These are phyloP conservation scores for Endothia cerciana DNA, from an alignment of 2,329 filamentous ascomycete species.

Conservation along the genomic window DNA sequence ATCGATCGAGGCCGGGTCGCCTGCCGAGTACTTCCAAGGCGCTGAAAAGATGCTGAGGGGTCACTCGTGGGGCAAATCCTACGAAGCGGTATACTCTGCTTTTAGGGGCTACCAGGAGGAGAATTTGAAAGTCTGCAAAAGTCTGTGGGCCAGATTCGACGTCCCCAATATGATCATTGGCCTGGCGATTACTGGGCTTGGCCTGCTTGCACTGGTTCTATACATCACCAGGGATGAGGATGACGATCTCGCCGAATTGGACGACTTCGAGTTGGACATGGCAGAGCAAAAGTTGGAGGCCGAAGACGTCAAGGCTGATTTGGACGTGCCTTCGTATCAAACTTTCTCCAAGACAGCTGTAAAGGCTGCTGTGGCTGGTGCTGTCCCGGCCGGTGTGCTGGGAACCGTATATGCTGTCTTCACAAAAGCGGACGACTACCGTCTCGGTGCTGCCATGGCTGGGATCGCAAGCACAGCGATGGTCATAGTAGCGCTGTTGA, in stretches of 20 bases:
- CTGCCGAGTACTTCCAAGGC: slow-evolving; percentile 61
- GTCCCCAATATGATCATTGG: slow-evolving; percentile 83
- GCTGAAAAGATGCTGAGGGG: slow-evolving; percentile 47
- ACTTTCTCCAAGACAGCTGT: slow-evolving; percentile 45
- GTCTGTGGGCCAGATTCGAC: slow-evolving; percentile 91
- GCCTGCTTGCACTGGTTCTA: slow-evolving; percentile 70
- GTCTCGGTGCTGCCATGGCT: slow-evolving; percentile 46
- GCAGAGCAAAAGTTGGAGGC: slow-evolving; percentile 63
- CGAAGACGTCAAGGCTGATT: slow-evolving; percentile 40
- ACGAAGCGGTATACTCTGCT: slow-evolving; percentile 54
- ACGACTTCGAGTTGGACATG: slow-evolving; percentile 61
- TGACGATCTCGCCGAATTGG: slow-evolving; percentile 57
- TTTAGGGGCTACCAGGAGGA: slow-evolving; percentile 77
- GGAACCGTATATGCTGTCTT: slow-evolving; percentile 39
- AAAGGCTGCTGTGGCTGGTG: slow-evolving; percentile 41
- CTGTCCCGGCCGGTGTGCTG: slow-evolving; percentile 39
- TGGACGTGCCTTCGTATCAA: slow-evolving; percentile 39
- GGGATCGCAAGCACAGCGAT: slow-evolving; percentile 50
- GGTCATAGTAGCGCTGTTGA: slow-evolving; percentile 48
- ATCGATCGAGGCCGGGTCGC: slow-evolving; percentile 55
- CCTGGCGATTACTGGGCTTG: slow-evolving; percentile 69
- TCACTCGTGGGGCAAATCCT: slow-evolving; percentile 40
- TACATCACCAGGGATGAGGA: slow-evolving; percentile 68
- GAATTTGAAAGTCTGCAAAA: slow-evolving; percentile 78
- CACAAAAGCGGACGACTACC: slow-evolving; percentile 44